Evolutionary conservation across 345 rosid genomes (phyloP).

Genomic region (Fremontodendron californicum): DNA sequence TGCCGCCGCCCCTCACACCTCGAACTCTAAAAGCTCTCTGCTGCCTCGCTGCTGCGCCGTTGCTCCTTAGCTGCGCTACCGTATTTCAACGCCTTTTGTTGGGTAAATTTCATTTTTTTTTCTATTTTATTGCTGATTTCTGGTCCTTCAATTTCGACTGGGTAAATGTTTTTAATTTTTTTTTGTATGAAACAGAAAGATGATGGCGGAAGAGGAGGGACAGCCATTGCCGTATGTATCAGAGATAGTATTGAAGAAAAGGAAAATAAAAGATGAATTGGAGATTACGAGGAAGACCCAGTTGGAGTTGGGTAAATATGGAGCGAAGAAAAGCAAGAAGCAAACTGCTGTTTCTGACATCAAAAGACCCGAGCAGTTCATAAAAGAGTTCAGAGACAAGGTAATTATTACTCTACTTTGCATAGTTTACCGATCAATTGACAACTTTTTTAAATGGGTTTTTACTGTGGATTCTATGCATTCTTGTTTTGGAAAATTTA

Average conservation of each 20-base stretch:
- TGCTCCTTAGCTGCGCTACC: background rate
- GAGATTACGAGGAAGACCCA: slow-evolving; percentile 66
- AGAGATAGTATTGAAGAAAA: slow-evolving; percentile 78
- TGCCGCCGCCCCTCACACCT: background rate
- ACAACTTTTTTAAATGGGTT: background rate
- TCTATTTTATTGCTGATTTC: background rate
- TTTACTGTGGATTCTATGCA: background rate
- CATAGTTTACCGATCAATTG: background rate
- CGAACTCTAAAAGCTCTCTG: background rate
- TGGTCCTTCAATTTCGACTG: background rate
- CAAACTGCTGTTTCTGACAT: too few species aligned
- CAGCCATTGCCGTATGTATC: slow-evolving; percentile 52
- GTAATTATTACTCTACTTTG: too few species aligned
- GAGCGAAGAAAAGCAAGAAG: too few species aligned
- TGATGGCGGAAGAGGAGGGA: slow-evolving; percentile 55
- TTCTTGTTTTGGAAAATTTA: background rate
- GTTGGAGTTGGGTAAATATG: too few species aligned
- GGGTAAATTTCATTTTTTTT: background rate
- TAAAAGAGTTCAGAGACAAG: too few species aligned
- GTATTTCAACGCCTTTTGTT: background rate
- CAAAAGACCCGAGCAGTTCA: too few species aligned
- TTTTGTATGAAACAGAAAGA: background rate
- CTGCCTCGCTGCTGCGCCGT: background rate
- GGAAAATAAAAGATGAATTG: slow-evolving; percentile 69
- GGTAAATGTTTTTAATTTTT: background rate